Evolutionary conservation across 176 grass and related monocot species (phyloP).

Genomic region (Alloteropsis semialata): DNA sequence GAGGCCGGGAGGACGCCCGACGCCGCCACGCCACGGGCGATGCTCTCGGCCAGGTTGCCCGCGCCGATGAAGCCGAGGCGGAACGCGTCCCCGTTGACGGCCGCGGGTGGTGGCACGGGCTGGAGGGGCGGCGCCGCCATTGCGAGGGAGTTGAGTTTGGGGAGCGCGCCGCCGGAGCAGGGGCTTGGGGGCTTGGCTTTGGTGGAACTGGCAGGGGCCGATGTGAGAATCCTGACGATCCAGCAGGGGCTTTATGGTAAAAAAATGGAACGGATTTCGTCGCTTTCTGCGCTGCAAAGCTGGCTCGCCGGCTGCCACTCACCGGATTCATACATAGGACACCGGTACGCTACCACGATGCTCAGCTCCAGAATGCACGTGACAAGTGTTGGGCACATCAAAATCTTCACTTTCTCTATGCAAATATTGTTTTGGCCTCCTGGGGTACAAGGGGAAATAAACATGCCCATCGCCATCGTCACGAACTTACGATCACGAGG

Average conservation of each 20-base stretch:
- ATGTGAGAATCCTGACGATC: neutral
- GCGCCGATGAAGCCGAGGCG: conserved; percentile 77
- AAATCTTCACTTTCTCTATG: neutral
- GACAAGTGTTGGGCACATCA: neutral
- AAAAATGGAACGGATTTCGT: neutral
- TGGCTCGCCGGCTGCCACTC: neutral
- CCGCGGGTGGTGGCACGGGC: conserved; percentile 7
- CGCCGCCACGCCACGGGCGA: conserved; percentile 69
- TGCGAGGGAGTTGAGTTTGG: neutral
- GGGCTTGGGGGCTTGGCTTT: neutral
- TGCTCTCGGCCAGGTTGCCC: conserved; percentile 95
- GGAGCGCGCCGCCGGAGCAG: neutral
- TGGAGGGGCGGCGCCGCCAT: conserved; percentile 52
- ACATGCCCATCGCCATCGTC: no score
- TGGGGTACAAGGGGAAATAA: no score
- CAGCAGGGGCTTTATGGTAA: neutral
- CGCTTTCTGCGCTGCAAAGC: neutral
- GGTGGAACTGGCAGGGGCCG: neutral
- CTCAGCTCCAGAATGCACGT: neutral
- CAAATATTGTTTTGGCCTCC: no score
- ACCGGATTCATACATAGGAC: neutral
- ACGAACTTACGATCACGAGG: neutral
- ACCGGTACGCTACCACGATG: neutral
- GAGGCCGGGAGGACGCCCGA: conserved; percentile 67
- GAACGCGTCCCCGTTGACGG: conserved; percentile 33